Conservation (phyloP, 2,329 filamentous ascomycete genomes). For the Pseudogymnoascus sp. region DNA sequence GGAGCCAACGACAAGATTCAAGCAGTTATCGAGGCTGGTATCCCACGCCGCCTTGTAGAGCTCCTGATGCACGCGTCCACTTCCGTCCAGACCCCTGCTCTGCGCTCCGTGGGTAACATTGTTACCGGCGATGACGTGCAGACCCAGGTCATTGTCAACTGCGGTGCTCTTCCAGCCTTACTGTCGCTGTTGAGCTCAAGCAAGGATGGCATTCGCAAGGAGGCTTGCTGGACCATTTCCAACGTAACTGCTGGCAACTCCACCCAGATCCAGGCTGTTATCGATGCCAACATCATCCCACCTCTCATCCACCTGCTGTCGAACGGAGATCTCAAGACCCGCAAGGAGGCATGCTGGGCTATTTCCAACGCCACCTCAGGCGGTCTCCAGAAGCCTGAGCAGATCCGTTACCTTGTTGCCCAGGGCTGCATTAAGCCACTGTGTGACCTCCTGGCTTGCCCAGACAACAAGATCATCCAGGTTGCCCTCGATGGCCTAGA, state of each 20-base stretch:
- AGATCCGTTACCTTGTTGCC: constrained; percentile 89
- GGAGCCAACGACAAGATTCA: constrained; percentile 99
- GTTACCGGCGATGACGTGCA: constrained; percentile 98
- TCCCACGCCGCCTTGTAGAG: constrained; percentile 91
- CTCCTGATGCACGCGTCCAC: constrained; percentile 97
- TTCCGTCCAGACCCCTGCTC: constrained; percentile 93
- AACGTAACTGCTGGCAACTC: constrained; percentile 99
- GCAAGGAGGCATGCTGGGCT: constrained; percentile 98
- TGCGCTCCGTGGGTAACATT: constrained; percentile 96
- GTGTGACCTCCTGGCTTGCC: constrained; percentile 89
- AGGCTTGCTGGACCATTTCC: constrained; percentile 99
- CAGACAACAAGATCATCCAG: constrained; percentile 99
- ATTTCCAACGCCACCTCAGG: constrained; percentile 98
- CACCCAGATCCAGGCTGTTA: constrained; percentile 90
- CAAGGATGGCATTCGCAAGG: constrained; percentile 98
- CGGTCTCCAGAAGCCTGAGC: constrained; percentile 95
- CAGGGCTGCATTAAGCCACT: constrained; percentile 96
- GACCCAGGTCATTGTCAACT: constrained; percentile 99
- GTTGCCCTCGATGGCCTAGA: constrained; percentile 95
- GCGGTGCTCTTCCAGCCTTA: constrained; percentile 85
- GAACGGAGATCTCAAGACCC: constrained; percentile 97
- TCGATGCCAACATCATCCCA: constrained; percentile 94
- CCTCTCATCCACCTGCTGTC: constrained; percentile 92
- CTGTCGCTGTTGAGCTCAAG: constrained; percentile 89
- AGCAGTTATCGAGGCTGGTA: constrained; percentile 96